Evolutionary conservation across 768 basidiomycete species (phyloP).

Genomic region (Coprinopsis marcescibilis): DNA sequence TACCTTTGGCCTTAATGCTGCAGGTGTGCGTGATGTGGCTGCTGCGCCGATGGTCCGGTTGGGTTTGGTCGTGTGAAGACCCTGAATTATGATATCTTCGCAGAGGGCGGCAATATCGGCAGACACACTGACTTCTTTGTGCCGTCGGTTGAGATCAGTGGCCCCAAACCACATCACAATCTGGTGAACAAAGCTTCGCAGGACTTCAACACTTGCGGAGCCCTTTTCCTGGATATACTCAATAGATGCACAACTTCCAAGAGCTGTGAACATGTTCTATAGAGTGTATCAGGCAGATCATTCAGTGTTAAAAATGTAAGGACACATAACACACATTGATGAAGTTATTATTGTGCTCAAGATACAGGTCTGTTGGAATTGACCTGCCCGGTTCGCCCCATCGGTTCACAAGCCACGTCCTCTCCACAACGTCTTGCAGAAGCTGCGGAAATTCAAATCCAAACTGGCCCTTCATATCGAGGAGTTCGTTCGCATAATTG

Average conservation of each 20-base stretch:
- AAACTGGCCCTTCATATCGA: slow-evolving; percentile 15
- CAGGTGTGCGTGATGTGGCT: background rate
- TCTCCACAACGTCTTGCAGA: slow-evolving; percentile 15
- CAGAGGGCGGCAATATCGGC: slow-evolving; percentile 9
- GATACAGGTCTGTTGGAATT: slow-evolving; percentile 24
- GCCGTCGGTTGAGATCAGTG: background rate
- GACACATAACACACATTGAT: slow-evolving; percentile 18
- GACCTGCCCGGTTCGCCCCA: slow-evolving; percentile 20
- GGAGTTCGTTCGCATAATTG: slow-evolving; percentile 27
- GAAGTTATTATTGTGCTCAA: slow-evolving; percentile 25
- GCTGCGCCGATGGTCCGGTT: background rate
- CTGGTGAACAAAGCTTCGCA: slow-evolving; percentile 6
- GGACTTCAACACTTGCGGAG: slow-evolving; percentile 13
- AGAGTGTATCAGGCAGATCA: background rate
- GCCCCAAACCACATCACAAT: background rate
- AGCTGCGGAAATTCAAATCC: slow-evolving; percentile 16
- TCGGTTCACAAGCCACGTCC: slow-evolving; percentile 24
- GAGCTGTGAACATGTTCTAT: slow-evolving; percentile 15
- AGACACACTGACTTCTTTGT: slow-evolving; percentile 6
- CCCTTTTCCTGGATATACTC: slow-evolving; percentile 13
- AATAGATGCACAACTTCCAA: slow-evolving; percentile 13
- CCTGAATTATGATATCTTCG: slow-evolving; percentile 2
- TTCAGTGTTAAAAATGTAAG: too few relatives aligned
- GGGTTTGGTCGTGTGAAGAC: background rate
- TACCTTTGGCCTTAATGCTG: background rate